These are phyloP conservation scores for Alternaria angustiovoidea DNA, from an alignment of 2,329 filamentous ascomycete genomes.

Conservation along the genomic window DNA sequence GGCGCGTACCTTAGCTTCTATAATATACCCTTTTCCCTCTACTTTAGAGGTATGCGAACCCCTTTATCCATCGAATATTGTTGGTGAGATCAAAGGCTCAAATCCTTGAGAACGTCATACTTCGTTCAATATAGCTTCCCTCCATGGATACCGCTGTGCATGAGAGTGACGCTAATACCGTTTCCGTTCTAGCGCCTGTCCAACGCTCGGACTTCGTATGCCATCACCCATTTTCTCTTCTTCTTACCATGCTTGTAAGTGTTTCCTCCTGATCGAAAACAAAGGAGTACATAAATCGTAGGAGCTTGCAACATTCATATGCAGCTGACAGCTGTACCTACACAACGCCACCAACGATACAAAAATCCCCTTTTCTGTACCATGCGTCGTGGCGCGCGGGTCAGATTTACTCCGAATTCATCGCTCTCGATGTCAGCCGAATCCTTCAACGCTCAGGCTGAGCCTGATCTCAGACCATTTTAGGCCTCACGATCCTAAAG, in stretches of 20 bases:
- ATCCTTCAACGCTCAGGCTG: not conserved
- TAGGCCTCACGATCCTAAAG: not conserved
- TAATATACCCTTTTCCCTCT: constrained; percentile 12
- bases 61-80: too few species aligned
- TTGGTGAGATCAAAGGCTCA: not conserved
- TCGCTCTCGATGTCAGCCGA: not conserved
- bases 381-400: not conserved
- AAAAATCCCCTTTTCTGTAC: not conserved
- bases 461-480: not conserved
- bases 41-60: not conserved
- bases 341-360: not conserved
- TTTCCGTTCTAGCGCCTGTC: not conserved
- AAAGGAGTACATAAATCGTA: not conserved
- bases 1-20: constrained; percentile 2
- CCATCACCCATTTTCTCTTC: not conserved
- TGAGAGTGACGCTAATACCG: not conserved
- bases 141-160: not conserved
- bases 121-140: not conserved
- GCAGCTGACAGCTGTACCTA: not conserved
- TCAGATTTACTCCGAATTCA: not conserved
- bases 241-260: not conserved
- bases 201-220: not conserved
- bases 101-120: not conserved
- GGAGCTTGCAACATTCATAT: not conserved
- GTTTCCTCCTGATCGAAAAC: not conserved